Percentiles rank a stretch among this genome's conserved stretches.
Evolutionary conservation across 2,329 filamentous ascomycete species (phyloP).

Genomic region (Geosmithia putterillii): DNA sequence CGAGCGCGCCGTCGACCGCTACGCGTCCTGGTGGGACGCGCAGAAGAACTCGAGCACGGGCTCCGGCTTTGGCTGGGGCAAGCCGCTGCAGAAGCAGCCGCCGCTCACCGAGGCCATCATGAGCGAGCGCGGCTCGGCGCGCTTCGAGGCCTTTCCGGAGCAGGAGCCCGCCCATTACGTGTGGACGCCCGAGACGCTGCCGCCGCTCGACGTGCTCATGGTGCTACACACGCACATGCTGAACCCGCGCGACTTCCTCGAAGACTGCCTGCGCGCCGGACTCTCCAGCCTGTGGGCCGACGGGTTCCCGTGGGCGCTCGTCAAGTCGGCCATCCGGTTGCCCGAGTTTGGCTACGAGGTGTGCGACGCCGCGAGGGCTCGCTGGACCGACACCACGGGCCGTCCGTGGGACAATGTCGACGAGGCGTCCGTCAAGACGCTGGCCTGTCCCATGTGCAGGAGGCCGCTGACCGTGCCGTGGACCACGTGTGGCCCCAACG

Average conservation of each 20-base stretch:
- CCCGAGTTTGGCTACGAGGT: conserved; percentile 43
- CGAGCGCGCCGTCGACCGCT: conserved; percentile 49
- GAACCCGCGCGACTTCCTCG: conserved; percentile 61
- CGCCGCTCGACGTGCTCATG: conserved; percentile 61
- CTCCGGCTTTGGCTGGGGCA: conserved; percentile 1
- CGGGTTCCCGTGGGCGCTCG: conserved; percentile 52
- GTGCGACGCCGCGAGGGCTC: conserved; percentile 24
- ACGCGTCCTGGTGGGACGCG: conserved; percentile 45
- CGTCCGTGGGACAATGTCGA: conserved; percentile 47
- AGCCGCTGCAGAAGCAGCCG: conserved; percentile 18
- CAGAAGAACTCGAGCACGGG: too few species aligned
- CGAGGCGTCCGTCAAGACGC: conserved; percentile 30
- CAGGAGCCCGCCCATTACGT: conserved; percentile 5
- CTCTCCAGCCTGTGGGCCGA: conserved; percentile 43
- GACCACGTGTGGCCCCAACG: conserved; percentile 37
- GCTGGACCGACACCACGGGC: conserved; percentile 35
- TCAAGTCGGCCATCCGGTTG: conserved; percentile 44
- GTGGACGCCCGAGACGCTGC: conserved; percentile 32
- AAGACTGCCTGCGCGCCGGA: conserved; percentile 55
- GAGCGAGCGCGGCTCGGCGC: conserved; percentile 6
- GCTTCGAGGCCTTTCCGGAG: conserved; percentile 20
- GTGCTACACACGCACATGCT: conserved; percentile 72
- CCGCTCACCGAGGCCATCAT: conserved; percentile 25
- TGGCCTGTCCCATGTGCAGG: conserved; percentile 45
- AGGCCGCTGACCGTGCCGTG: conserved; percentile 35